These are phyloP conservation scores for Vachellia collinsii DNA, from an alignment of 306 rosid genomes.

Conservation along the genomic window DNA sequence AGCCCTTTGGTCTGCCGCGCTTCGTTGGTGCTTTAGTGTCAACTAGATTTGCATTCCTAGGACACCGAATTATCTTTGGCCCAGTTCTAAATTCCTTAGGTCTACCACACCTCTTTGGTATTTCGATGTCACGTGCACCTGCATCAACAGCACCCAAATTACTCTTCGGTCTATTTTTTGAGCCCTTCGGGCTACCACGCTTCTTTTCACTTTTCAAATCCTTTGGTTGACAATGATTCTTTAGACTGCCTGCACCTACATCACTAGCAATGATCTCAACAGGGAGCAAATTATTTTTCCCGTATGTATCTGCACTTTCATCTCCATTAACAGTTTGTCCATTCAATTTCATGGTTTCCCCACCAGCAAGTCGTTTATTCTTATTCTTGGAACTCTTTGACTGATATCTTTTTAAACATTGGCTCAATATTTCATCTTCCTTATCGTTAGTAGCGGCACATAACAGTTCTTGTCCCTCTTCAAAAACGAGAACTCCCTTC, in stretches of 20 bases:
- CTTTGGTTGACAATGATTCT: background rate
- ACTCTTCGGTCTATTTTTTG: background rate
- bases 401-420: conserved; percentile 39
- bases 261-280: conserved; percentile 4
- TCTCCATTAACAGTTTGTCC: conserved; percentile 11
- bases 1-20: conserved; percentile 26
- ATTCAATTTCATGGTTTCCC: background rate
- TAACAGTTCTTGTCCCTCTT: conserved; percentile 24
- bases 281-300: background rate
- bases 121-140: background rate
- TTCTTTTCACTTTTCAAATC: conserved; percentile 23
- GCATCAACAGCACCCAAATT: background rate
- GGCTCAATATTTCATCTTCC: conserved; percentile 31
- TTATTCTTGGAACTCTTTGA: conserved; percentile 46
- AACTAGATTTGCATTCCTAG: background rate
- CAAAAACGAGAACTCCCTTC: conserved; percentile 1
- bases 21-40: background rate
- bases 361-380: conserved; percentile 24
- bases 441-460: conserved; percentile 20
- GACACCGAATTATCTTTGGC: background rate
- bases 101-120: background rate
- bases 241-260: conserved; percentile 35
- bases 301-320: conserved; percentile 21
- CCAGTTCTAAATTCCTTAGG: conserved; percentile 1
- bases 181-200: conserved; percentile 24